Evolutionary conservation across 768 basidiomycete genomes (phyloP).

Genomic region (Suillus luteus): DNA sequence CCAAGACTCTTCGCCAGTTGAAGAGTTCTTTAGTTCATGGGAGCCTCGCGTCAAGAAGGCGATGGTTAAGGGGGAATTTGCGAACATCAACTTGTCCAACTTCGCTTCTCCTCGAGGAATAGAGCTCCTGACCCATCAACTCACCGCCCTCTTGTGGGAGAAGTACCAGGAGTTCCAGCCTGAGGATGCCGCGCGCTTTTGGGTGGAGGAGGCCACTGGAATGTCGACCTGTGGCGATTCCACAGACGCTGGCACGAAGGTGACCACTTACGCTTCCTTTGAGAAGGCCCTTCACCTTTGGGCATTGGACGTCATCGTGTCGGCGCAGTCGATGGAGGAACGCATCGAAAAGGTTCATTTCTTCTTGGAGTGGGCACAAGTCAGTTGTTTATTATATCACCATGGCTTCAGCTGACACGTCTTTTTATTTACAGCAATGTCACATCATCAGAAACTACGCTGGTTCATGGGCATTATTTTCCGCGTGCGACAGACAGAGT

Average conservation of each 20-base stretch:
- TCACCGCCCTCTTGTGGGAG: slow-evolving; percentile 41
- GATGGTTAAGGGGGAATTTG: slow-evolving; percentile 31
- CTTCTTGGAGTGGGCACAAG: slow-evolving; percentile 48
- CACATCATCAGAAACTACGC: slow-evolving; percentile 49
- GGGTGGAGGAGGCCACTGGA: slow-evolving; percentile 34
- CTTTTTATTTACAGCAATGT: slow-evolving; percentile 39
- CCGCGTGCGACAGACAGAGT: slow-evolving; percentile 42
- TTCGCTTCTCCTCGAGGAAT: slow-evolving; percentile 41
- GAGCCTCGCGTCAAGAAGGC: slow-evolving; percentile 30
- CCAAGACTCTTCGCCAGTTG: slow-evolving; percentile 20
- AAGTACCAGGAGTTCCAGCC: slow-evolving; percentile 44
- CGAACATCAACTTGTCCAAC: slow-evolving; percentile 30
- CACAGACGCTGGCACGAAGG: slow-evolving; percentile 29
- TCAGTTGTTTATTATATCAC: slow-evolving; percentile 21
- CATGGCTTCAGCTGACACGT: slow-evolving; percentile 7
- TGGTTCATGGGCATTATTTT: slow-evolving; percentile 41
- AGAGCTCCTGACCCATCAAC: slow-evolving; percentile 47
- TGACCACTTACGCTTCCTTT: slow-evolving; percentile 36
- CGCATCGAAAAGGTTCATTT: slow-evolving; percentile 37
- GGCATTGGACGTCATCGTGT: slow-evolving; percentile 40
- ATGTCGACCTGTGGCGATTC: slow-evolving; percentile 15
- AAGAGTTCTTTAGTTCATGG: slow-evolving; percentile 25
- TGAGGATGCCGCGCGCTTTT: slow-evolving; percentile 43
- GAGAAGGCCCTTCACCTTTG: slow-evolving; percentile 42
- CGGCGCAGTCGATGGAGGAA: slow-evolving; percentile 22